Base-by-base conservation (phyloP, 129 eudicot species). In the Helianthus annuus region DNA sequence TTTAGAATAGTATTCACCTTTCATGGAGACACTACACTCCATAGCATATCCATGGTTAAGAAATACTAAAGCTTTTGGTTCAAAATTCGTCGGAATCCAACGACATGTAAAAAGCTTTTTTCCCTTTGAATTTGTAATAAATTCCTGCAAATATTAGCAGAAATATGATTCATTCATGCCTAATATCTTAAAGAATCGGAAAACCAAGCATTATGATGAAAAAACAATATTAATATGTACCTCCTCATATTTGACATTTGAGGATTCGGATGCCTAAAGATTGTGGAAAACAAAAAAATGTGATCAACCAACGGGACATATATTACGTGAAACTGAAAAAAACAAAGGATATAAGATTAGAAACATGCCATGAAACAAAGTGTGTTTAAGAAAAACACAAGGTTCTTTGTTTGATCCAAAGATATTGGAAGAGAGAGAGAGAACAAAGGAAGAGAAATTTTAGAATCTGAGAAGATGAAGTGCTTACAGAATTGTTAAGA, bases 41-140 rank as follows among this genome's bases (percentile, higher is more conserved):
- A 90, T 86, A 71, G 81, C 98, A 74, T 94, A 94, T 13, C 98
- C 97, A 90, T 94, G 98, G 84, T 91, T 86, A 55, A 94, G 81
- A 80, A 90, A 94, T 34, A 94, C 79, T 42, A 90, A 68, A 48
- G 96, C 98, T 83, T 88, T 88, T 38, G 97, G 96, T 52, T 94
- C 85, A 1, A 17, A 22, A 53, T 87, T 69, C 24, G 24, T 68
- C 0, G 96, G 96, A 7, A 84, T 36, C 97, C 97, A 94, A 72
- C 77, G 79, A 59, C 97, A 94, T 22, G 96, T 90, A 69, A 90
- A 94, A 44, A 94, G 91, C 81, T 84, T 84, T 42, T 76, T 70
- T 54, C 95, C 97, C 57, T 86, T 78, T 3, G 88, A 74, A 64
- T 66, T 87, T 75, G 64, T 63, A 51, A 90, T 75, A 54, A 69